A percentile compares a stretch with the other conserved stretches of the same genome.
Conservation (phyloP, 495 filamentous ascomycete species). For the Neurospora sp. region DNA sequence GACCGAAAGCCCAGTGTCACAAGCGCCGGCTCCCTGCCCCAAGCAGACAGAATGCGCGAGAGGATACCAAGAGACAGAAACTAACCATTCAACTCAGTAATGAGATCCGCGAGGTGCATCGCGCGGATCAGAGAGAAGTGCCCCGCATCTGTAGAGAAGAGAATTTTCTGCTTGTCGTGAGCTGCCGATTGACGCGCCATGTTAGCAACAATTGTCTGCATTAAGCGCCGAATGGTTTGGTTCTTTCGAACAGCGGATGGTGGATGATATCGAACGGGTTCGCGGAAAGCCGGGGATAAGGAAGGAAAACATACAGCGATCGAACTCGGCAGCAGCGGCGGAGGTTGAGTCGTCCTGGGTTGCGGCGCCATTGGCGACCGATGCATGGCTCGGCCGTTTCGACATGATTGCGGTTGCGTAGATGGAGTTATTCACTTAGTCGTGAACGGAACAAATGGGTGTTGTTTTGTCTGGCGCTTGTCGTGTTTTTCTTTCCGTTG, state of each 20-base stretch:
- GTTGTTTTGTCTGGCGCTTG: not conserved
- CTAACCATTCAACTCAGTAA: constrained; percentile 89
- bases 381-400: constrained; percentile 31
- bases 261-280: not conserved
- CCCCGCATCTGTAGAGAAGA: constrained; percentile 64
- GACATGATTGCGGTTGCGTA: constrained; percentile 28
- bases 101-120: constrained; percentile 87
- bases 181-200: constrained; percentile 28
- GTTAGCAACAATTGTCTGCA: not conserved
- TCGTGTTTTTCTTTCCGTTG: not conserved
- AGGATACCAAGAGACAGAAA: not conserved
- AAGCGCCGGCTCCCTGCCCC: not conserved
- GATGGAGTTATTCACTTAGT: not conserved
- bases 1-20: not conserved
- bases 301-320: constrained; percentile 7
- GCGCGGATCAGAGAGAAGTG: constrained; percentile 64
- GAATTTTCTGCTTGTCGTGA: constrained; percentile 76
- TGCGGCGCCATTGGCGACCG: constrained; percentile 29
- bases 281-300: not conserved
- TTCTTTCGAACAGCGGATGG: not conserved
- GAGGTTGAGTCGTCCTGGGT: constrained; percentile 18
- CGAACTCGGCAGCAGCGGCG: not conserved
- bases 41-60: not conserved
- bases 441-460: not conserved
- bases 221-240: not conserved